Conservation (phyloP, 495 filamentous ascomycete species). For the Cercophora sp. region DNA sequence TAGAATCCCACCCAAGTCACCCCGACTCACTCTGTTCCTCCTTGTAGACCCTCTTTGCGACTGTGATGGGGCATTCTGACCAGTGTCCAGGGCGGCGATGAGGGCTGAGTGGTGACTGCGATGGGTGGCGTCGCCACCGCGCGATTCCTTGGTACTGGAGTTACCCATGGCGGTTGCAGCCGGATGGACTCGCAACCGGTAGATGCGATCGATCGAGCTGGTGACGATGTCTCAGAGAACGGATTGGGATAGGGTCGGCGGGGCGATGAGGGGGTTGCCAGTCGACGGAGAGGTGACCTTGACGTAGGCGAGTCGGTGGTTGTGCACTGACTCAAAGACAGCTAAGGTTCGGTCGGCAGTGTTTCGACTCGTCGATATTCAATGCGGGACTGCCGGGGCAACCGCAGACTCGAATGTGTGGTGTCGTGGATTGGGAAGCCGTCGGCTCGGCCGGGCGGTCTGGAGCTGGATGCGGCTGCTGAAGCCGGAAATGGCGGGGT, state of each 20-base stretch:
- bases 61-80: constrained; percentile 16
- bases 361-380: too few relatives aligned
- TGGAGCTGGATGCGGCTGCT: neutral
- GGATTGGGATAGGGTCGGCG: neutral
- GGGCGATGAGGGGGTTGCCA: neutral
- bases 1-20: constrained; percentile 25
- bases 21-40: constrained; percentile 26
- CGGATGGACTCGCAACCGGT: too few relatives aligned
- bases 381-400: too few relatives aligned
- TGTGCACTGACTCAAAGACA: neutral
- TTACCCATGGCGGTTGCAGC: constrained; percentile 34
- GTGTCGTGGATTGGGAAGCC: too few relatives aligned
- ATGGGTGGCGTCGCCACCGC: constrained; percentile 22
- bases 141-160: constrained; percentile 30
- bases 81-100: constrained; percentile 9
- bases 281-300: neutral
- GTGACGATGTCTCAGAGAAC: too few relatives aligned
- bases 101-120: constrained; percentile 21
- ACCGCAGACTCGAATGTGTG: too few relatives aligned
- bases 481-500: constrained; percentile 10
- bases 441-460: neutral
- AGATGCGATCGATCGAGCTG: too few relatives aligned
- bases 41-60: constrained; percentile 21
- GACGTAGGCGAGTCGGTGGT: neutral
- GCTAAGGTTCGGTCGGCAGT: neutral